These are phyloP conservation scores for Amesomyces nigricolor DNA, from an alignment of 2,329 filamentous ascomycete species.

Conservation along the genomic window DNA sequence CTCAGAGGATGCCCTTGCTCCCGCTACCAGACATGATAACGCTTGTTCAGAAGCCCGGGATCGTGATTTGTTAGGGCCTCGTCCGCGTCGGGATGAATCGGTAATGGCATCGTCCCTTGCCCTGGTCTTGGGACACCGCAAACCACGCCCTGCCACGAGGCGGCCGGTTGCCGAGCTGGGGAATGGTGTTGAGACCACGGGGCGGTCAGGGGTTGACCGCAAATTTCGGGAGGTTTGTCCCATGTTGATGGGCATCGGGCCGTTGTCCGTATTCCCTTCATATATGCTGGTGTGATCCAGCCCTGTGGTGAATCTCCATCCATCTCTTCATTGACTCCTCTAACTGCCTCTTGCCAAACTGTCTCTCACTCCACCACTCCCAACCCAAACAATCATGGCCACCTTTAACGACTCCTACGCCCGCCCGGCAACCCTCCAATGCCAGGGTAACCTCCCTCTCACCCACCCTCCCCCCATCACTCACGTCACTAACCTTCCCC, in stretches of 20 bases:
- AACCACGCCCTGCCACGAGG: constrained; percentile 15
- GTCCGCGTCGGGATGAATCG: constrained; percentile 12
- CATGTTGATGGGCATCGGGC: no score
- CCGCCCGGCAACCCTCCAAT: not conserved
- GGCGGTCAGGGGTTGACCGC: not conserved
- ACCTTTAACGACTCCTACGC: not conserved
- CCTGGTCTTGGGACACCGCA: constrained; percentile 13
- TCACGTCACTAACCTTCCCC: constrained; percentile 2
- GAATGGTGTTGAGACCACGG: not conserved
- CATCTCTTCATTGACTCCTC: no score
- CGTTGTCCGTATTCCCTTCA: no score
- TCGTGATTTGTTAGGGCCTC: constrained; percentile 7
- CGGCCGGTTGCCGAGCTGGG: constrained; percentile 5
- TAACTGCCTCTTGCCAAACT: not conserved
- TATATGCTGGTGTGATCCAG: no score
- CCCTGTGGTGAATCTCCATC: no score
- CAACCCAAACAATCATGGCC: constrained; percentile 3
- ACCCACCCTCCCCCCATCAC: not conserved
- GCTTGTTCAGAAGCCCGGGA: not conserved
- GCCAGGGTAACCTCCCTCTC: constrained; percentile 9
- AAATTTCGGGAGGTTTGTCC: not conserved
- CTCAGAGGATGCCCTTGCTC: not conserved
- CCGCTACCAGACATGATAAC: not conserved
- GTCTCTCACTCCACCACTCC: no score
- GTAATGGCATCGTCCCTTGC: constrained; percentile 2